Evolutionary conservation across 2,329 filamentous ascomycete species (phyloP).

Genomic region (Botrytis fragariae): DNA sequence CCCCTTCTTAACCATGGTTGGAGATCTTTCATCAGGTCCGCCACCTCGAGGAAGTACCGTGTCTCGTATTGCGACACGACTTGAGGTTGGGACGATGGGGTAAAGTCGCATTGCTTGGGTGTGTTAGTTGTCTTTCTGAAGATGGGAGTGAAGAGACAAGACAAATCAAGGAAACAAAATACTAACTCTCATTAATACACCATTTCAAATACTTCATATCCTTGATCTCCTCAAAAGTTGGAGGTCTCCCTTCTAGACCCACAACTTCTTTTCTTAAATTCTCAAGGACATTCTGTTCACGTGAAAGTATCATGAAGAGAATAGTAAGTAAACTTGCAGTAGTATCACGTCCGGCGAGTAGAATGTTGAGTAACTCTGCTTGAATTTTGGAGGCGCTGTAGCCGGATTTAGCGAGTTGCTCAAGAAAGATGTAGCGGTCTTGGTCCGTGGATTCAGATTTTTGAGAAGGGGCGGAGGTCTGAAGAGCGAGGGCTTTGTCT

Average conservation of each 20-base stretch:
- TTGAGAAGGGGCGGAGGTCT: slow-evolving; percentile 45
- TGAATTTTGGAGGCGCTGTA: slow-evolving; percentile 26
- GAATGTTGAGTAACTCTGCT: slow-evolving; percentile 28
- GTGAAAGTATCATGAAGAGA: slow-evolving; percentile 29
- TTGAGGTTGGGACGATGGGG: slow-evolving; percentile 52
- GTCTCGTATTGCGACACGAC: slow-evolving; percentile 48
- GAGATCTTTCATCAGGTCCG: slow-evolving; percentile 36
- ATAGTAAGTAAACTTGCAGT: slow-evolving; percentile 33
- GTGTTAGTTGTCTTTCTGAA: slow-evolving; percentile 16
- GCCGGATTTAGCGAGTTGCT: slow-evolving; percentile 41
- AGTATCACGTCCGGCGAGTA: slow-evolving; percentile 26
- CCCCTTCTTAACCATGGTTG: slow-evolving; percentile 38
- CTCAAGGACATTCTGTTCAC: slow-evolving; percentile 20
- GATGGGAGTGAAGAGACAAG: slow-evolving; percentile 33
- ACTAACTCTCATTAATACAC: slow-evolving; percentile 37
- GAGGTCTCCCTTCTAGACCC: slow-evolving; percentile 14
- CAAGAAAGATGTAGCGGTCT: slow-evolving; percentile 20
- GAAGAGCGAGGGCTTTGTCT: slow-evolving; percentile 28
- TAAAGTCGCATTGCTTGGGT: slow-evolving; percentile 45
- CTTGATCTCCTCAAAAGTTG: slow-evolving; percentile 25
- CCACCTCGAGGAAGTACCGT: slow-evolving; percentile 40
- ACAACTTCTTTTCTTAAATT: slow-evolving; percentile 42
- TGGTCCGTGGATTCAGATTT: slow-evolving; percentile 24
- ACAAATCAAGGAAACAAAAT: slow-evolving; percentile 32
- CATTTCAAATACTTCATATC: slow-evolving; percentile 30